Base-by-base conservation (phyloP, 2,329 filamentous ascomycete genomes). In the Pleoardoris graminearum region DNA sequence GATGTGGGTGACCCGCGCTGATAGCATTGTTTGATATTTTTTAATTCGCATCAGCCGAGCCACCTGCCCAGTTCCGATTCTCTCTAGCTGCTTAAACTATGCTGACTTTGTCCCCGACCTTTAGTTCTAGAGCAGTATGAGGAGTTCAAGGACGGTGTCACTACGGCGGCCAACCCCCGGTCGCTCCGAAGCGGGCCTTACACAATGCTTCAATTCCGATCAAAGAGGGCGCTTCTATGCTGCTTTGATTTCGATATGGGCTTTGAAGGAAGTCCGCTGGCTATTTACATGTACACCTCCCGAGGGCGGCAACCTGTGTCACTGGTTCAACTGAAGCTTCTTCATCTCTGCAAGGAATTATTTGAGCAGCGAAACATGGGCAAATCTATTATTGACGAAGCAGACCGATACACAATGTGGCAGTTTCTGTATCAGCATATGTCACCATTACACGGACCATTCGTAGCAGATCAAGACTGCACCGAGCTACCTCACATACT, bases 211-310 rank as follows among this genome's bases (percentile, higher is more conserved):
- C 17, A 60, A 62, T 22, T 29, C 50, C 3, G 60, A 64, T 14
- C 64, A 69, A 17, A 57, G 50, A 48, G 59, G 43, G 10, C 59
- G 65, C 14, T 65, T 69, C 39, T 42, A 68, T 29, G 52, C 59
- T 10, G 64, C 63, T 10, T 37, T 63, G 2, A 59, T 49, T 0
- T 48, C 43, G 11, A 37, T 66, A 12, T 69, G 66, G 65, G 30
- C 65, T 3, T 17, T 61, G 37, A 67, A 65, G 16, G 62, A 67
- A 38, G 44, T 68, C 8, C 61, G 60, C 45, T 69, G 65, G 66
- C 44, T 59, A 8, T 38, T 67, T 8, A 54, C 59, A 2, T 50
- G 12, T 63, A 62, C 23, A 14, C 10, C 1, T 58, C 53, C 11
- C 56, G 4, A 16, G 4, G 55, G 3, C 14, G 32, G 4, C 30